These are phyloP conservation scores for Cenococcum geophilum DNA, from an alignment of 495 filamentous ascomycete genomes.

Conservation along the genomic window DNA sequence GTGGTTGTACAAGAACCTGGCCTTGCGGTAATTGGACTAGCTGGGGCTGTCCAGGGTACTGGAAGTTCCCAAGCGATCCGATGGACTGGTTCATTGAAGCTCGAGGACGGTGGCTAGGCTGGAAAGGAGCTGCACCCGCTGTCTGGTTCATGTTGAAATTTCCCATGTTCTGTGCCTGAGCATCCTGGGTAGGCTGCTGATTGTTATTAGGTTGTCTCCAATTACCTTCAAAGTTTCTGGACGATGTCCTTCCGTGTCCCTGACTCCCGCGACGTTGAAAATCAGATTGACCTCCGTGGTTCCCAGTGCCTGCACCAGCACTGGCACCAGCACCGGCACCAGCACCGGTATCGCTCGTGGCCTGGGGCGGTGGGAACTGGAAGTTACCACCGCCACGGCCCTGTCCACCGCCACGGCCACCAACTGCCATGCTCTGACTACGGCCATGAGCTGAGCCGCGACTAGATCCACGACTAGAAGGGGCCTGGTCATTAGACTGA, in stretches of 20 bases:
- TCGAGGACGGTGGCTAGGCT: slow-evolving; percentile 83
- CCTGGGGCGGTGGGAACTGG: slow-evolving; percentile 57
- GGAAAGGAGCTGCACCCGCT: slow-evolving; percentile 56
- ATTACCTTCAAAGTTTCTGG: slow-evolving; percentile 94
- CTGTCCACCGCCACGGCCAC: slow-evolving; percentile 48
- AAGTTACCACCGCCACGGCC: slow-evolving; percentile 60
- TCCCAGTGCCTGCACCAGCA: slow-evolving; percentile 32
- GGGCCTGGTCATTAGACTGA: slow-evolving; percentile 34
- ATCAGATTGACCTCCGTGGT: slow-evolving; percentile 49
- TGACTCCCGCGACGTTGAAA: slow-evolving; percentile 66
- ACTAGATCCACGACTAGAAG: slow-evolving; percentile 40
- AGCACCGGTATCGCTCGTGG: slow-evolving; percentile 51
- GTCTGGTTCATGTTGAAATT: slow-evolving; percentile 59
- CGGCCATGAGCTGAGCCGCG: slow-evolving; percentile 50
- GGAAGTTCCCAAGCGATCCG: slow-evolving; percentile 77
- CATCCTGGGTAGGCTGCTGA: slow-evolving; percentile 44
- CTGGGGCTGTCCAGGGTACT: slow-evolving; percentile 87
- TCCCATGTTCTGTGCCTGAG: slow-evolving; percentile 45
- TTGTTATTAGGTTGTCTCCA: slow-evolving; percentile 85
- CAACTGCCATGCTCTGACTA: slow-evolving; percentile 65
- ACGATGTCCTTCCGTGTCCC: slow-evolving; percentile 71
- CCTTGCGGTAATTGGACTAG: slow-evolving; percentile 79
- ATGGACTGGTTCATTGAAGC: slow-evolving; percentile 83
- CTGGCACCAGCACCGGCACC: slow-evolving; percentile 41
- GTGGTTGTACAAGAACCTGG: slow-evolving; percentile 64